Evolutionary conservation across 1,284 basidiomycete species (phyloP).

Genomic region (Xerocomus cyaneibrunnescens): DNA sequence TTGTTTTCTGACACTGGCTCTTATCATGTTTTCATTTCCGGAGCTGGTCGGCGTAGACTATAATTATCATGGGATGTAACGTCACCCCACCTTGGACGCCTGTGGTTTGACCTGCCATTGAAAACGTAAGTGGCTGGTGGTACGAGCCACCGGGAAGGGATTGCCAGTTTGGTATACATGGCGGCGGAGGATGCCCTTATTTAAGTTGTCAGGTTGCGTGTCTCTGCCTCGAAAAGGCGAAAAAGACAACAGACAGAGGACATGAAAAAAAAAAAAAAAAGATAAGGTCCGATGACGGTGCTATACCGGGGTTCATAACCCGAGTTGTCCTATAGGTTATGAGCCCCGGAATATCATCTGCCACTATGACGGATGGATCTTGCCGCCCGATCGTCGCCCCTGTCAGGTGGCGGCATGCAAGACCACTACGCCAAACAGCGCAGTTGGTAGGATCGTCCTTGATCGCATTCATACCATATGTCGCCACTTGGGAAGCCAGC

Average conservation of each 20-base stretch:
- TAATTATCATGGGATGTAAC: slow-evolving; percentile 15
- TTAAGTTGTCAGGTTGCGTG: not conserved
- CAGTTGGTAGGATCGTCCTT: not conserved
- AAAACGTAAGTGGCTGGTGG: slow-evolving; percentile 20
- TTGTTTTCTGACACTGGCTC: slow-evolving; percentile 8
- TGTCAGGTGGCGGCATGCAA: not conserved
- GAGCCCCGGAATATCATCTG: slow-evolving; percentile 27
- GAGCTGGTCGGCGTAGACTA: slow-evolving; percentile 10
- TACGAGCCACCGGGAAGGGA: not conserved
- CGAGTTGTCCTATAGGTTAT: slow-evolving; percentile 21
- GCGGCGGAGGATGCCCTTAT: not conserved
- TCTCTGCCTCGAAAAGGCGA: not conserved
- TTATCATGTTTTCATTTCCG: slow-evolving; percentile 31
- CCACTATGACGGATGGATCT: slow-evolving; percentile 18
- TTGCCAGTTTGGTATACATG: not conserved
- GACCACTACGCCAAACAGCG: slow-evolving; percentile 14
- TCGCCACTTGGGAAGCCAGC: not conserved
- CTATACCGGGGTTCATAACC: slow-evolving; percentile 22
- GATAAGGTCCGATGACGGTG: slow-evolving; percentile 13
- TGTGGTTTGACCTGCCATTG: not conserved
- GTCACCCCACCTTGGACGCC: slow-evolving; percentile 8
- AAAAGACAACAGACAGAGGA: slow-evolving; percentile 4
- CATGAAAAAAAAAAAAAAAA: slow-evolving; percentile 6
- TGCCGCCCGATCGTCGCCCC: not conserved
- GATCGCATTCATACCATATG: not conserved